A percentile compares a stretch with the other conserved stretches of the same genome.
Conservation (phyloP, 371 early-diverging fungal species). For the Mortierella sp. region DNA sequence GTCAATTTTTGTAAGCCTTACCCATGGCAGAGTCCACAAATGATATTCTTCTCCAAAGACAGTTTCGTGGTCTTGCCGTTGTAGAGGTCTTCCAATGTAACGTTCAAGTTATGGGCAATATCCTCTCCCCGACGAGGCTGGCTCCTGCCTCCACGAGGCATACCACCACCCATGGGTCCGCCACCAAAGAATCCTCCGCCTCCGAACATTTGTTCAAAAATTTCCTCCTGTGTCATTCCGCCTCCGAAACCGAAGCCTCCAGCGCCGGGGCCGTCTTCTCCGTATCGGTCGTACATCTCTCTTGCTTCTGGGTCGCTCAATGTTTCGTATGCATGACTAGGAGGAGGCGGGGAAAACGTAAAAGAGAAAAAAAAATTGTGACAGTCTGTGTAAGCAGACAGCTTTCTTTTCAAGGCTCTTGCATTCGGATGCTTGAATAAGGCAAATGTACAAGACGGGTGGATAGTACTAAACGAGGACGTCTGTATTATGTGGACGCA, state of each 20-base stretch:
- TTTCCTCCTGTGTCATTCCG: constrained; percentile 80
- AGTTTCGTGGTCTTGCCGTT: constrained; percentile 87
- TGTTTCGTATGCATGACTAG: constrained; percentile 92
- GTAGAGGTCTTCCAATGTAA: constrained; percentile 89
- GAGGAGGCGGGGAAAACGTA: not conserved
- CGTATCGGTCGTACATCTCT: constrained; percentile 87
- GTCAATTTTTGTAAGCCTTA: constrained; percentile 47
- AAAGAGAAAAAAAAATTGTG: not conserved
- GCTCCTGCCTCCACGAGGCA: constrained; percentile 58
- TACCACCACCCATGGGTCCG: constrained; percentile 56
- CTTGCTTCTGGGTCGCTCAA: constrained; percentile 91
- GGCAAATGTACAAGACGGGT: too few species aligned
- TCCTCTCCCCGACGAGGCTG: constrained; percentile 84
- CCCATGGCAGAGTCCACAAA: constrained; percentile 75
- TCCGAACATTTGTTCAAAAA: constrained; percentile 90
- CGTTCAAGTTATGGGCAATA: constrained; percentile 82
- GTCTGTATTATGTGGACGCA: not conserved
- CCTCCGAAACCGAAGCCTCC: constrained; percentile 63
- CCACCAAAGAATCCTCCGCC: constrained; percentile 62
- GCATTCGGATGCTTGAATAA: too few species aligned
- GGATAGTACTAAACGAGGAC: not conserved
- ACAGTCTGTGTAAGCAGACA: not conserved
- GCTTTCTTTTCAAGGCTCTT: not conserved
- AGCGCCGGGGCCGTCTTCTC: constrained; percentile 81
- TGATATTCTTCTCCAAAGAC: constrained; percentile 83